These are phyloP conservation scores for Fusarium falciforme DNA, from an alignment of 2,329 filamentous ascomycete genomes.

Conservation along the genomic window DNA sequence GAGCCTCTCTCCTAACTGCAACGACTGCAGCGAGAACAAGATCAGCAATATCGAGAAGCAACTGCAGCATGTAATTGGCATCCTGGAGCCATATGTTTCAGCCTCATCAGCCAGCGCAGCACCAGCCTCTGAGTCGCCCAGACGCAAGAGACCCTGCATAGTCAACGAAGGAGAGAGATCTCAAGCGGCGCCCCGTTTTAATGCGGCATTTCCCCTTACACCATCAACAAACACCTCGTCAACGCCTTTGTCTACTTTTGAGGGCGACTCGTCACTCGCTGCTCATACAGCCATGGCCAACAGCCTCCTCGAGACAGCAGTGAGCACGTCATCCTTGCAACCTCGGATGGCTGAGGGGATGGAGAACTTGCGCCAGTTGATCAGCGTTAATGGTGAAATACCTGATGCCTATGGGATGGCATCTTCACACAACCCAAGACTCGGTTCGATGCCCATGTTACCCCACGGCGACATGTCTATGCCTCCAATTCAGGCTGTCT, in stretches of 20 bases:
- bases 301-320: background rate
- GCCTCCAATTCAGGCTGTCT: background rate
- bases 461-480: background rate
- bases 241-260: background rate
- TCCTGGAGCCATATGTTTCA: background rate
- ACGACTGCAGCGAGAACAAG: background rate
- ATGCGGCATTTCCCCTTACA: background rate
- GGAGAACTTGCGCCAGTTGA: background rate
- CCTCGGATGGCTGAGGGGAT: background rate
- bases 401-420: constrained; percentile 1
- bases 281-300: constrained; percentile 1
- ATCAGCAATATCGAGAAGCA: constrained; percentile 1
- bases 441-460: background rate
- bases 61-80: constrained; percentile 2
- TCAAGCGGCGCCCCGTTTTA: background rate
- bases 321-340: background rate
- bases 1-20: background rate
- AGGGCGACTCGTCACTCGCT: background rate
- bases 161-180: background rate
- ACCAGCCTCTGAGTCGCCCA: background rate
- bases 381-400: background rate
- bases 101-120: background rate
- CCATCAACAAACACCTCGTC: background rate
- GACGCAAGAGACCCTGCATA: background rate
- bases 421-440: background rate